Conservation (phyloP, 805 yeast genomes). For the Cyberlindnera euphorbiiphila region DNA sequence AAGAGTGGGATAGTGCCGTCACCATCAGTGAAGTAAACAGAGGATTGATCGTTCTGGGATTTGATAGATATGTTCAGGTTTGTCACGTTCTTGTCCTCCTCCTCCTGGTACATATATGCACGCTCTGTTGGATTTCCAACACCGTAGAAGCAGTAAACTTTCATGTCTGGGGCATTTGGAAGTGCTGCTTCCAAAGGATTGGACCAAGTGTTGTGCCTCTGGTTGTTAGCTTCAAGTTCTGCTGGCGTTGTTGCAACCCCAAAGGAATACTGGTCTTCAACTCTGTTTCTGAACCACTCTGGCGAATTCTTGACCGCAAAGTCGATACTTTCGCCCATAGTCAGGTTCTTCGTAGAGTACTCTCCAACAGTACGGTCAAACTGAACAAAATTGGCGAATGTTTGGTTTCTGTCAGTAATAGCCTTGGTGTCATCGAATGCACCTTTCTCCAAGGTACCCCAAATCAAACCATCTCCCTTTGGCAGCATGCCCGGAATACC, state of each 20-base stretch:
- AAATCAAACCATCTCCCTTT: constrained; percentile 84
- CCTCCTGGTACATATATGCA: constrained; percentile 80
- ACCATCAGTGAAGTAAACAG: constrained; percentile 85
- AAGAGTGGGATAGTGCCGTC: constrained; percentile 92
- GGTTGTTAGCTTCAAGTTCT: constrained; percentile 62
- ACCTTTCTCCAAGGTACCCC: constrained; percentile 69
- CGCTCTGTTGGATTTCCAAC: constrained; percentile 97
- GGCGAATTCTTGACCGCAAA: constrained; percentile 64
- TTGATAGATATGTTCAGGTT: constrained; percentile 72
- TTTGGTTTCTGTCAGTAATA: constrained; percentile 29
- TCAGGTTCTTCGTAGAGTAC: constrained; percentile 48
- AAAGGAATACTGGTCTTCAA: constrained; percentile 66
- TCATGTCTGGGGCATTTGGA: constrained; percentile 92
- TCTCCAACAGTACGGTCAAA: constrained; percentile 46
- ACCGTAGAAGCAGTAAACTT: constrained; percentile 86
- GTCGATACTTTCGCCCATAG: constrained; percentile 67
- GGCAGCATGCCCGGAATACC: constrained; percentile 96
- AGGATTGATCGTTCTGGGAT: constrained; percentile 48
- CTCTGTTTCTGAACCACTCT: constrained; percentile 66
- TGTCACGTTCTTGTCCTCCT: constrained; percentile 45
- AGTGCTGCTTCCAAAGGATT: constrained; percentile 90
- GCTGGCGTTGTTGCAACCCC: constrained; percentile 62
- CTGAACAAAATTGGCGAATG: constrained; percentile 73
- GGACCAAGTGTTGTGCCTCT: constrained; percentile 81
- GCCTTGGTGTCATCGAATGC: constrained; percentile 60